phyloP scores from a whole-genome alignment of 768 basidiomycete species.

The Ramaria rubella region DNA sequence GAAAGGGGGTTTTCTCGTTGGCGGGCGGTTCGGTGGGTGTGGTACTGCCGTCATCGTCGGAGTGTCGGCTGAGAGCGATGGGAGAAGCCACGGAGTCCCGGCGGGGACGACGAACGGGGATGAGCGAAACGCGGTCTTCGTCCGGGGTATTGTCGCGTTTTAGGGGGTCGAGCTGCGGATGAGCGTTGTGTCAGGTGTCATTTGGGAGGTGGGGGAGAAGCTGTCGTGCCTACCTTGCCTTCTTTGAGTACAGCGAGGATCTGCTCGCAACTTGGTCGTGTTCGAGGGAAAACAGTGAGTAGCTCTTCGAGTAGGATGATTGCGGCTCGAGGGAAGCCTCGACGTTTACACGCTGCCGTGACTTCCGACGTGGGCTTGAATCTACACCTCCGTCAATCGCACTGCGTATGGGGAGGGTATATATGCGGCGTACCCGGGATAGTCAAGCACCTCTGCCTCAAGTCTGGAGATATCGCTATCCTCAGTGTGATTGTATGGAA shows the following conservation, averaged over 20 bases:
- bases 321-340: constrained; percentile 67
- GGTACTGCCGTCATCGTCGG: neutral
- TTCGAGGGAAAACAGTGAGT: constrained; percentile 50
- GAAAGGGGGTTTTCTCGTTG: neutral
- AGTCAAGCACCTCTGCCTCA: constrained; percentile 65
- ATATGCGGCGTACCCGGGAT: constrained; percentile 53
- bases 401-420: neutral
- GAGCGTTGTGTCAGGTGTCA: neutral
- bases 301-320: constrained; percentile 69
- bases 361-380: constrained; percentile 48
- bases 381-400: constrained; percentile 22
- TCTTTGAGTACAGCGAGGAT: constrained; percentile 63
- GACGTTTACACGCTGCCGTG: constrained; percentile 52
- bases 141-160: neutral
- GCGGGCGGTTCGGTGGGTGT: neutral
- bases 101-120: neutral
- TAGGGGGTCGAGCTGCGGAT: constrained; percentile 2
- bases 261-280: constrained; percentile 67
- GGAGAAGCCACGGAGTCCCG: neutral
- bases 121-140: constrained; percentile 5
- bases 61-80: neutral
- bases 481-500: constrained; percentile 70
- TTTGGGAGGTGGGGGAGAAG: neutral
- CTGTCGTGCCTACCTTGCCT: constrained; percentile 53
- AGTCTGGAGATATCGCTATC: constrained; percentile 52